Evolutionary conservation across 495 filamentous ascomycete genomes (phyloP), one percentile per base, ranked within the genome.

Genomic region (Aspergillus conjunctus): DNA sequence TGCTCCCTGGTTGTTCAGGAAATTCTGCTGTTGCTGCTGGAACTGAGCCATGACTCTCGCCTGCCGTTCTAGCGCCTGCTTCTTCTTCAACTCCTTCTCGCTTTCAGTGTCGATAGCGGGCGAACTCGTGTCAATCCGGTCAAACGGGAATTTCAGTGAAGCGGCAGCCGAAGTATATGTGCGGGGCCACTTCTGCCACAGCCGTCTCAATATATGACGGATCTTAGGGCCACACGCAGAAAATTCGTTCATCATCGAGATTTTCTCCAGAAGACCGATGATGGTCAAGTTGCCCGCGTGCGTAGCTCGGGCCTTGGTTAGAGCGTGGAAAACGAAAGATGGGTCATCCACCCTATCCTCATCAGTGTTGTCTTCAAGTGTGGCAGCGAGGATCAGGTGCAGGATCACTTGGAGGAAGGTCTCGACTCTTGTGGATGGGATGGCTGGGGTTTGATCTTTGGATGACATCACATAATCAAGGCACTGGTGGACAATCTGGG

Each of bases 1-100:
- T 34, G 85, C 85, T 32, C 88, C 88, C 69, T 96, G 91, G 63
- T 85, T 92, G 58, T 90, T 87, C 75, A 98, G 72, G 76, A 98
- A 98, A 64, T 85, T 91, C 72, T 95, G 92, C 68, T 98, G 95
- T 66, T 99, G 92, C 67, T 96, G 87, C 70, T 96, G 94, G 78
- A 98, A 96, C 70, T 96, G 91, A 2, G 92, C 93, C 92, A 98
- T 96, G 18, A 98, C 90, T 63, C 83, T 87, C 9, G 92, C 92
- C 75, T 98, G 92, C 50, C 94, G 83, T 60, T 93, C 92, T 34
- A 91, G 72, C 0, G 95, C 94, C 31, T 93, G 87, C 65, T 88
- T 85, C 79, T 97, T 98, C 80, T 92, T 98, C 50, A 82, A 73
- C 71, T 95, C 91, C 51, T 86, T 87, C 61, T 92, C 88, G 61